Percentiles rank a stretch among this genome's conserved stretches.
These are phyloP conservation scores for Fremontodendron californicum DNA, from an alignment of 345 rosid genomes.

Conservation along the genomic window DNA sequence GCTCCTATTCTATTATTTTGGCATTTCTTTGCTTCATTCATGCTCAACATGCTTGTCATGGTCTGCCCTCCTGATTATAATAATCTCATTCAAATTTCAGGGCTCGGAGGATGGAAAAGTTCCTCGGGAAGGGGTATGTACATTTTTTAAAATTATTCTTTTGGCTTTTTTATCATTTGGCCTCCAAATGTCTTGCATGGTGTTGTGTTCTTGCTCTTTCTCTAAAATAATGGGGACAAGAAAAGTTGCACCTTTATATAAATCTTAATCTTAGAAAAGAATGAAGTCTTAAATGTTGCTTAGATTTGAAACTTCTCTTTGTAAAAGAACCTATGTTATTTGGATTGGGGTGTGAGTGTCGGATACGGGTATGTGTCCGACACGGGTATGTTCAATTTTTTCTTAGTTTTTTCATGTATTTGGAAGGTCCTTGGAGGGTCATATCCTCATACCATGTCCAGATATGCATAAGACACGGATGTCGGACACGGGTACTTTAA, in stretches of 20 bases:
- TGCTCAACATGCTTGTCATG: conserved; percentile 1
- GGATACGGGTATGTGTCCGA: too few relatives aligned
- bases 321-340: too few relatives aligned
- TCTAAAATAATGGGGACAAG: background rate
- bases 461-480: too few relatives aligned
- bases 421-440: too few relatives aligned
- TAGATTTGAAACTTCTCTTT: background rate
- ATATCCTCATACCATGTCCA: too few relatives aligned
- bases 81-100: conserved; percentile 39
- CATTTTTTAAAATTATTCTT: background rate
- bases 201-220: background rate
- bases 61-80: background rate
- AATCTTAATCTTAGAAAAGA: background rate
- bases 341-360: too few relatives aligned
- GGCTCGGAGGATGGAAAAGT: conserved; percentile 72
- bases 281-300: background rate
- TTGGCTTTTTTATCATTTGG: background rate
- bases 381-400: too few relatives aligned
- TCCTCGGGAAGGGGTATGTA: conserved; percentile 82
- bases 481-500: too few relatives aligned
- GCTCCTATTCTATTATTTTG: background rate
- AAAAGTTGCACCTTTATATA: background rate
- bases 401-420: too few relatives aligned
- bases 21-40: background rate
- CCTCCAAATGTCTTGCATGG: background rate